Evolutionary conservation across 1,284 basidiomycete genomes (phyloP).

Genomic region (Phenoliferia sp.): DNA sequence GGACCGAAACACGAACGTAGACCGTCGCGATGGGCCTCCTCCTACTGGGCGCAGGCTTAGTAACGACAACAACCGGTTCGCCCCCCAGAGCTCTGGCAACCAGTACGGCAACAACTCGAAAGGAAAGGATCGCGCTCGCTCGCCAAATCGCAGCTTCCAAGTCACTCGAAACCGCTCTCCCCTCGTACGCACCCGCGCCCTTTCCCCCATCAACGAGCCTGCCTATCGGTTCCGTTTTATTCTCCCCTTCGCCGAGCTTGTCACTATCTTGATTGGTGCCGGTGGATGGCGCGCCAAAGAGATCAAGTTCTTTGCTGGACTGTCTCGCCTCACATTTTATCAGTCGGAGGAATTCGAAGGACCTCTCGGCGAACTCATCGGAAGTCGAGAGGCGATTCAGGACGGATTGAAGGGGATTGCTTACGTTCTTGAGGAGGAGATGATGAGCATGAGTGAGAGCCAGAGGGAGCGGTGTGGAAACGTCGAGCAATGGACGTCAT

Average conservation of each 20-base stretch:
- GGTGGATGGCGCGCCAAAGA: neutral
- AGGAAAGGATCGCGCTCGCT: too few species aligned
- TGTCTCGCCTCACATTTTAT: neutral
- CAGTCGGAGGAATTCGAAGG: neutral
- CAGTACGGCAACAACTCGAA: too few species aligned
- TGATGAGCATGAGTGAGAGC: neutral
- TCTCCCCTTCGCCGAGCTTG: neutral
- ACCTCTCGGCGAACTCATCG: neutral
- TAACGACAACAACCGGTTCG: too few species aligned
- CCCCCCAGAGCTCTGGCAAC: too few species aligned
- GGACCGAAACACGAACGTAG: too few species aligned
- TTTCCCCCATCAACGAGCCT: neutral
- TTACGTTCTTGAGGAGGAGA: neutral
- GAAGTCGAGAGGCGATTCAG: neutral
- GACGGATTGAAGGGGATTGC: neutral
- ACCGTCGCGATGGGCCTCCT: too few species aligned
- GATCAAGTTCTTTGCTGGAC: neutral
- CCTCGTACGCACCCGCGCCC: neutral
- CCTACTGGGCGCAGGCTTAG: too few species aligned
- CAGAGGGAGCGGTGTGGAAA: neutral
- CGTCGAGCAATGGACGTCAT: neutral
- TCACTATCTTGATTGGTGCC: neutral
- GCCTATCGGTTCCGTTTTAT: neutral
- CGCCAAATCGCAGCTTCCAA: too few species aligned
- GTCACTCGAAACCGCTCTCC: too few species aligned